phyloP scores from a whole-genome alignment of 2,329 filamentous ascomycete genomes.

The Trichophyton rubrum region DNA sequence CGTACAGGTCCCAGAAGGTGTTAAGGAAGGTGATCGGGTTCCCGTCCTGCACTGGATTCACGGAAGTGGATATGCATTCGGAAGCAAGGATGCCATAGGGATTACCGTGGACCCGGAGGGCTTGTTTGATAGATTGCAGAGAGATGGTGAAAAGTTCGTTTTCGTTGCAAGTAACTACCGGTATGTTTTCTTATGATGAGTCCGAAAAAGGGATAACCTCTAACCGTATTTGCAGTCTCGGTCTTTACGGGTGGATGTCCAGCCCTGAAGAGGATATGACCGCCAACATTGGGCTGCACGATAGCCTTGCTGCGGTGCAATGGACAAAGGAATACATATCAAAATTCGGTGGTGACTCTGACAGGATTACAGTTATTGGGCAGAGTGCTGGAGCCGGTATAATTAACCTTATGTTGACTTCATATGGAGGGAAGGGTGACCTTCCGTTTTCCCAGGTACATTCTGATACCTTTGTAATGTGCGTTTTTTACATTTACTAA shows the following conservation, averaged over 20 bases:
- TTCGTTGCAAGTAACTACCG: conserved; percentile 11
- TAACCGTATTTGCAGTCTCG: conserved; percentile 3
- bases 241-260: conserved; percentile 8
- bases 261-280: conserved; percentile 6
- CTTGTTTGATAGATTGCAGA: conserved; percentile 4
- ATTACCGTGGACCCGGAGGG: conserved; percentile 2
- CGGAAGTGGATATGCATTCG: conserved; percentile 7
- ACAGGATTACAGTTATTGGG: conserved; percentile 7
- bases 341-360: conserved; percentile 10
- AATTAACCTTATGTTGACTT: conserved; percentile 6
- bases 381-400: conserved; percentile 7
- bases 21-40: conserved; percentile 5
- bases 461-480: neutral
- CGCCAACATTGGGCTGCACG: conserved; percentile 9
- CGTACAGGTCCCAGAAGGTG: conserved; percentile 8
- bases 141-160: conserved; percentile 7
- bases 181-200: neutral
- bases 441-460: conserved; percentile 2
- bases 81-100: conserved; percentile 5
- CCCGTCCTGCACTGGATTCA: conserved; percentile 12
- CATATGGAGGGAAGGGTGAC: neutral
- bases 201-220: neutral
- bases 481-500: neutral
- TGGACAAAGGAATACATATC: conserved; percentile 9
- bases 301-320: conserved; percentile 7